Base-by-base conservation (phyloP, 306 rosid species). In the Medicago arabica region DNA sequence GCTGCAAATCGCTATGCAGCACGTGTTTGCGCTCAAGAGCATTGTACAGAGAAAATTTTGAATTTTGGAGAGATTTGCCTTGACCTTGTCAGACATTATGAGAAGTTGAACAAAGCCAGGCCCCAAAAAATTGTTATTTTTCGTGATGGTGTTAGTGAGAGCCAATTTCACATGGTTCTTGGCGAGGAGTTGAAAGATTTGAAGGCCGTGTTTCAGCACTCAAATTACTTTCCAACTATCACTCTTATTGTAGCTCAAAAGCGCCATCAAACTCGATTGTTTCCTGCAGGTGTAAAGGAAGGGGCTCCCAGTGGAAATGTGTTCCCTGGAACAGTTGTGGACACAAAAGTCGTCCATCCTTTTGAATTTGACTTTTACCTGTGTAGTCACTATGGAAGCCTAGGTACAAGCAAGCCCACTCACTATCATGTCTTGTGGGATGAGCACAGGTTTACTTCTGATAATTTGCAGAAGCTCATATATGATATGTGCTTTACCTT, bases 361-460 rank as follows among this genome's bases (percentile, higher is more conserved):
- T 88, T 85, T 62, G 96, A 92, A 69, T 89, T 86, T 64, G 95
- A 92, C 60, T 92, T 92, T 78, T 92, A 86, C 72, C 92, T 89
- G 10, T 88, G 89, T 62, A 88, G 93, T 63, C 93, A 92, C 71
- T 53, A 72, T 60, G 97, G 96, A 73, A 83, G 80, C 79, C 78
- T 84, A 10, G 97, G 97, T 51, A 92, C 97, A 62, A 89, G 97
- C 84, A 92, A 92, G 82, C 92, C 96, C 11, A 92, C 97, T 0
- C 93, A 92, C 51, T 92, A 92, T 76, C 83, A 92, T 67, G 96
- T 89, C 46, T 67, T 92, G 68, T 84, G 90, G 89, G 96, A 92
- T 78, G 97, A 92, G 31, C 87, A 85, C 65, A 9, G 59, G 7
- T 92, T 92, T 57, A 82, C 84, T 1, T 92, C 97, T 19, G 90